phyloP scores from a whole-genome alignment of 2,329 filamentous ascomycete species.

The Biscogniauxia marginata region DNA sequence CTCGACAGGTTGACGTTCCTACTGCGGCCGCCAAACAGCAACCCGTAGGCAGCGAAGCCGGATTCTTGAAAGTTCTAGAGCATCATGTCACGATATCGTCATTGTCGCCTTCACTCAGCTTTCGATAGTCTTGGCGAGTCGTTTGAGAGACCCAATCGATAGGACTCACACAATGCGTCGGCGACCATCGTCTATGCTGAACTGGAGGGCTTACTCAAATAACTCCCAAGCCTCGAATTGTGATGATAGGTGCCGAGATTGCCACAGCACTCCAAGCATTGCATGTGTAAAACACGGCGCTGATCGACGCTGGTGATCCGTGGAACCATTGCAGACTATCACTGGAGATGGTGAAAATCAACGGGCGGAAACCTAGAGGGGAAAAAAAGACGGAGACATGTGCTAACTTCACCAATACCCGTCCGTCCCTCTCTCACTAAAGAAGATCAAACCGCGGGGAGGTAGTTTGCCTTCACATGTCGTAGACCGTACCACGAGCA shows the following conservation, averaged over 20 bases:
- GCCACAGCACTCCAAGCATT: not conserved
- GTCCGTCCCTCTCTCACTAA: not conserved
- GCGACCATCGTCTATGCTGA: not conserved
- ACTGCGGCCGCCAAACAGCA: not conserved
- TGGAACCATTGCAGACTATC: not conserved
- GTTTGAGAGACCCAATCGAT: not conserved
- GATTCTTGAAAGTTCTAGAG: not conserved
- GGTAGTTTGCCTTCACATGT: not conserved
- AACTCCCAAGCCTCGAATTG: not conserved
- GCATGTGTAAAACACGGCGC: not conserved
- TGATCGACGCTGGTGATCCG: not conserved
- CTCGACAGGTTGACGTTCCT: not conserved
- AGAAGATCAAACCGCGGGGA: not conserved
- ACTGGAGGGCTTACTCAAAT: not conserved
- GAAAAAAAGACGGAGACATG: not conserved
- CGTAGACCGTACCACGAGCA: not conserved
- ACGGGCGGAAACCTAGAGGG: not conserved
- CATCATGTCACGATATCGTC: not conserved
- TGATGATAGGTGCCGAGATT: not conserved
- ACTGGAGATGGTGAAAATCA: not conserved
- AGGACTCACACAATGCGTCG: not conserved
- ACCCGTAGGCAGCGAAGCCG: not conserved
- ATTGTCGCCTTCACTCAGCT: not conserved
- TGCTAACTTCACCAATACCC: not conserved
- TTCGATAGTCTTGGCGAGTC: not conserved